A percentile compares a stretch with the other conserved stretches of the same genome.
Conservation (phyloP, 1,284 basidiomycete genomes). For the Naganishia sp. region DNA sequence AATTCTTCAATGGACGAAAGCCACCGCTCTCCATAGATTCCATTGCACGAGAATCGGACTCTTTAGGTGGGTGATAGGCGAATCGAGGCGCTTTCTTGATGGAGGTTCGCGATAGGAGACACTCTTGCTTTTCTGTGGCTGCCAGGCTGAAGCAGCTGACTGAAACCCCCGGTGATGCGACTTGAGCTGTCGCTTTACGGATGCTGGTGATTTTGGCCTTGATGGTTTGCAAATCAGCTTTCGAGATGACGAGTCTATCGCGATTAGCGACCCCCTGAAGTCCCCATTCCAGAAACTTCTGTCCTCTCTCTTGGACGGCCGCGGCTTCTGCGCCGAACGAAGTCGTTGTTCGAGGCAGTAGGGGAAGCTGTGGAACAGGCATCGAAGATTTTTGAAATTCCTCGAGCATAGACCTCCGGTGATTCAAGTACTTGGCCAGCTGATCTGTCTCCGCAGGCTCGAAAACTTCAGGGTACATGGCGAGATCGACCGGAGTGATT, state of each 20-base stretch:
- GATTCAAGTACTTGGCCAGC: conserved; percentile 22
- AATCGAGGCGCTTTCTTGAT: conserved; percentile 11
- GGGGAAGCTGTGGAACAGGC: conserved; percentile 5
- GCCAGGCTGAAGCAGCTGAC: no score
- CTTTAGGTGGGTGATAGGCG: not conserved
- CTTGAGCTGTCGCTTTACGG: not conserved
- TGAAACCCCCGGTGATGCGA: not conserved
- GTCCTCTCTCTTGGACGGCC: not conserved
- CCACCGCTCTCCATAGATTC: not conserved
- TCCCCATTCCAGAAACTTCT: conserved; percentile 2
- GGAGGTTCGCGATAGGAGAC: not conserved
- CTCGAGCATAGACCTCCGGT: not conserved
- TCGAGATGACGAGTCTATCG: conserved; percentile 5
- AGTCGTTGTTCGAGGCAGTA: not conserved
- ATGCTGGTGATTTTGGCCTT: conserved; percentile 7
- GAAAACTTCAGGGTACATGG: conserved; percentile 19
- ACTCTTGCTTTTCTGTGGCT: not conserved
- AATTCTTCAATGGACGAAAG: not conserved
- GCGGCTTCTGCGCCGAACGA: not conserved
- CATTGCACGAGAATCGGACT: not conserved
- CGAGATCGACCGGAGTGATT: not conserved
- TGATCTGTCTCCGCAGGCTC: conserved; percentile 19
- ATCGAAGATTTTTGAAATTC: conserved; percentile 11
- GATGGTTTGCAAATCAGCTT: conserved; percentile 6
- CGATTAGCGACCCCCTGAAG: conserved; percentile 5